Percentiles rank a stretch among this genome's conserved stretches.
Conservation (phyloP, 2,329 filamentous ascomycete genomes). For the Hirsutella minnesotensis region DNA sequence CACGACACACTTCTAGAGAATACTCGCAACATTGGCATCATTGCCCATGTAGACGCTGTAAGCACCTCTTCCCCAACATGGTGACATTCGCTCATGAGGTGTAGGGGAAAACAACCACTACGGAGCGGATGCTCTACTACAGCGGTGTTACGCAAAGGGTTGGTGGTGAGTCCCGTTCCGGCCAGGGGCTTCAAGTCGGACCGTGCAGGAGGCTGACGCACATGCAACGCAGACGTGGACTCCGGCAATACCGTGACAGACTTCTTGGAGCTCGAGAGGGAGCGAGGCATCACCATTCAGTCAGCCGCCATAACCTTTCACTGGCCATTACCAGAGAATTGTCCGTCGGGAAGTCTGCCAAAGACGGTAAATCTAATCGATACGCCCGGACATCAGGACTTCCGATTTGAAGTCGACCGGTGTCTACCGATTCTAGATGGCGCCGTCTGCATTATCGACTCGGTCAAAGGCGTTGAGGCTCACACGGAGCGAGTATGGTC, state of each 20-base stretch:
- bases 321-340: slow-evolving; percentile 58
- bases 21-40: slow-evolving; percentile 93
- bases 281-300: slow-evolving; percentile 92
- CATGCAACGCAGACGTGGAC: slow-evolving; percentile 57
- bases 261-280: slow-evolving; percentile 84
- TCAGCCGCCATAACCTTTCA: slow-evolving; percentile 91
- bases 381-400: slow-evolving; percentile 93
- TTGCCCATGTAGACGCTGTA: slow-evolving; percentile 92
- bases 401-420: slow-evolving; percentile 89
- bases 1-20: slow-evolving; percentile 24
- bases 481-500: slow-evolving; percentile 96
- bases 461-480: slow-evolving; percentile 87
- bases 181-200: neutral
- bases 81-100: slow-evolving; percentile 3
- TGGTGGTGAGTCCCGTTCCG: slow-evolving; percentile 43
- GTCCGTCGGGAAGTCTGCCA: slow-evolving; percentile 26
- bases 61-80: slow-evolving; percentile 10
- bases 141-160: slow-evolving; percentile 80
- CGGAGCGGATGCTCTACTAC: slow-evolving; percentile 97
- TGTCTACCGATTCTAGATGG: slow-evolving; percentile 82
- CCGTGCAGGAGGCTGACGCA: neutral
- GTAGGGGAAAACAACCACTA: slow-evolving; percentile 90
- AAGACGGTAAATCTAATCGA: slow-evolving; percentile 87
- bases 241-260: slow-evolving; percentile 95
- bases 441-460: slow-evolving; percentile 85